Evolutionary conservation across 2,329 filamentous ascomycete genomes (phyloP), one percentile per base, ranked within the genome.

Genomic region (Ascomycota sp.): DNA sequence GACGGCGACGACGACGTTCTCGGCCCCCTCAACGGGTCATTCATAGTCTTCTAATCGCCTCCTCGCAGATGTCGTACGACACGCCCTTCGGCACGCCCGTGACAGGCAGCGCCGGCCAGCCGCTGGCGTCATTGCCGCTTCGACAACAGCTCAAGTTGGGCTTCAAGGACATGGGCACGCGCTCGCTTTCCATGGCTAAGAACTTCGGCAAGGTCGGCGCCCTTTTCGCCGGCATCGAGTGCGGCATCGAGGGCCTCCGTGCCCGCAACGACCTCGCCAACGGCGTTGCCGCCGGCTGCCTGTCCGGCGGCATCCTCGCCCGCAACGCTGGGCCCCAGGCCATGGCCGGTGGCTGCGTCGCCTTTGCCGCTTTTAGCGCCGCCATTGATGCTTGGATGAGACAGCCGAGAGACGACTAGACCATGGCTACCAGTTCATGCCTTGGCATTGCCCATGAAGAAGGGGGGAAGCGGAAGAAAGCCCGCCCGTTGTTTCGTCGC

Each of bases 151-250:
- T 98, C 31, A 72, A 70, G 37, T 57, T 68, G 44, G 89, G 89
- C 31, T 82, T 98, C 60, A 83, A 79, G 52, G 89, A 98, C 53
- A 95, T 98, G 85, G 89, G 89, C 40, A 55, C 65, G 38, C 72
- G 81, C 9, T 86, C 81, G 4, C 80, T 65, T 53, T 76, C 73
- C 37, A 81, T 75, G 28, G 89, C 85, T 32, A 89, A 85, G 59
- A 95, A 91, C 61, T 98, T 98, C 48, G 86, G 81, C 37, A 77
- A 85, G 42, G 82, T 98, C 29, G 89, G 89, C 43, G 78, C 81
- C 3, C 66, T 95, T 13, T 98, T 91, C 59, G 69, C 73, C 11
- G 86, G 86, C 25, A 92, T 89, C 31, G 89, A 98, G 57, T 98
- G 89, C 59, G 83, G 80, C 38, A 83, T 98, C 46, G 89, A 98